Evolutionary conservation across 73 alveolate genomes (phyloP).

Genomic region (Stentor coeruleus): DNA sequence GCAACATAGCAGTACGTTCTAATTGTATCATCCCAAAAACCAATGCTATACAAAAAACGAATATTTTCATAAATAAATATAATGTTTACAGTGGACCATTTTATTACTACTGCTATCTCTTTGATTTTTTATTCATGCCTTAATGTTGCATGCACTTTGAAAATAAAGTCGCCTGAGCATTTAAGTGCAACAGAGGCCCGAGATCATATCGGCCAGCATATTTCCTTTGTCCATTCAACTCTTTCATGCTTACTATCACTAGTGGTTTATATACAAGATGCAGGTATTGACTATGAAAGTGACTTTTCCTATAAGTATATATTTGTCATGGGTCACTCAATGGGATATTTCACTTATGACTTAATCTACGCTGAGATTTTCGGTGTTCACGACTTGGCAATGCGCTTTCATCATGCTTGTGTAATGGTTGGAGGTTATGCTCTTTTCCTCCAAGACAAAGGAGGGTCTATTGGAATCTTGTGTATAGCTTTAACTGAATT

Average conservation of each 20-base stretch:
- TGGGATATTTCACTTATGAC: conserved; percentile 18
- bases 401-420: conserved; percentile 23
- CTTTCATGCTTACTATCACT: not conserved
- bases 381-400: conserved; percentile 23
- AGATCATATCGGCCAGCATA: conserved; percentile 13
- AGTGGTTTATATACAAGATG: not conserved
- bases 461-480: not conserved
- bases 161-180: not conserved
- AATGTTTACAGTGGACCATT: not conserved
- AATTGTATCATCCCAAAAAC: not conserved
- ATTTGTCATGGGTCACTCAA: conserved; percentile 16
- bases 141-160: no score
- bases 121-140: not conserved
- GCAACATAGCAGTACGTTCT: not conserved
- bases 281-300: not conserved
- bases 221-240: conserved; percentile 5
- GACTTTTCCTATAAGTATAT: not conserved
- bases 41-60: not conserved
- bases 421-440: conserved; percentile 17
- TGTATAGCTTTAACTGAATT: conserved; percentile 11
- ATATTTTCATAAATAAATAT: no score
- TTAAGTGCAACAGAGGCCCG: not conserved
- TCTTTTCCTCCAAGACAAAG: not conserved
- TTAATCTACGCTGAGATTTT: conserved; percentile 11
- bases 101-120: not conserved